Conservation (phyloP, 208 protist species). For the Trypanosomatidae sp. region DNA sequence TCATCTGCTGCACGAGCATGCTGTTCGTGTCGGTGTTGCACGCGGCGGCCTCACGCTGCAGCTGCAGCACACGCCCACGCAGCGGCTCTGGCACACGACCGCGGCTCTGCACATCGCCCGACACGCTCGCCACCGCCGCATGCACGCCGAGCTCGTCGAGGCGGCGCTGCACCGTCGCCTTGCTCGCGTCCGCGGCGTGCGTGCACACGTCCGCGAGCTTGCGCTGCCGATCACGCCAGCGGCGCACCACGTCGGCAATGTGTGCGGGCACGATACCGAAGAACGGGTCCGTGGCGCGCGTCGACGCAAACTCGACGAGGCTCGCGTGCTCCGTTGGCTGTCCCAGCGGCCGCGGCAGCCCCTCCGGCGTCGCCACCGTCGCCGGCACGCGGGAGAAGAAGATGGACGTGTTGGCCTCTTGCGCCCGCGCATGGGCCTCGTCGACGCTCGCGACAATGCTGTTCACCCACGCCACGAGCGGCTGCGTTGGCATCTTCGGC, state of each 20-base stretch:
- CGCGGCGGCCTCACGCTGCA: constrained; percentile 22
- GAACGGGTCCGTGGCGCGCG: constrained; percentile 62
- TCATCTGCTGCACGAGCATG: constrained; percentile 30
- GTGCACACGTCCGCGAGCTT: constrained; percentile 26
- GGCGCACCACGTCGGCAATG: constrained; percentile 25
- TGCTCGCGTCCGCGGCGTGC: constrained; percentile 12
- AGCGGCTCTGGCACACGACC: constrained; percentile 51
- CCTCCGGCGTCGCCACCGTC: constrained; percentile 34
- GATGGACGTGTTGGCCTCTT: constrained; percentile 64
- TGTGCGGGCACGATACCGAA: constrained; percentile 78
- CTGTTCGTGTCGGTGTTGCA: constrained; percentile 15
- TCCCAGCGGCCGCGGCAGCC: constrained; percentile 44
- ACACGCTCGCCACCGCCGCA: constrained; percentile 43
- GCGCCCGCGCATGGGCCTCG: constrained; percentile 31
- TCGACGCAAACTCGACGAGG: constrained; percentile 42
- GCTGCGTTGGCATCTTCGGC: constrained; percentile 27
- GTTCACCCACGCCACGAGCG: constrained; percentile 38
- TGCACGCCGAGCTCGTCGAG: constrained; percentile 42
- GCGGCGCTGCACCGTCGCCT: constrained; percentile 15
- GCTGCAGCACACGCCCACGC: constrained; percentile 31
- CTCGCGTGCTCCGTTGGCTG: constrained; percentile 28
- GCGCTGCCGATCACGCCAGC: constrained; percentile 53
- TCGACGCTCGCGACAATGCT: constrained; percentile 53
- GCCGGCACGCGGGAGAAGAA: constrained; percentile 62
- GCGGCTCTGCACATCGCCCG: constrained; percentile 22